phyloP scores from a whole-genome alignment of 2,329 filamentous ascomycete genomes.

The Aspergillus sp. region DNA sequence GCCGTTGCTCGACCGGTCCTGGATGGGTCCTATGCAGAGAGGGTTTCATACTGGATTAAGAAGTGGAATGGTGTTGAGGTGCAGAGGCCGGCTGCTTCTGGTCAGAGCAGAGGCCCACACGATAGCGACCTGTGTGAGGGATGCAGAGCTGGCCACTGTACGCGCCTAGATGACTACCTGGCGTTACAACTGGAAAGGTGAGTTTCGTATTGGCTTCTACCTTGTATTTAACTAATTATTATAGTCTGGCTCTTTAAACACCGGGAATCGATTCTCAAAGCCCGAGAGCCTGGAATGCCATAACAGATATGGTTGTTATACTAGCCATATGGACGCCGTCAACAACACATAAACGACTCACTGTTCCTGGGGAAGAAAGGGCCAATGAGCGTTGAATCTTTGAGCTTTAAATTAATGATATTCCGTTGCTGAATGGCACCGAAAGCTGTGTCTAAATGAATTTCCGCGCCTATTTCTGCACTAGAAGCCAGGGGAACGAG shows the following conservation, averaged over 20 bases:
- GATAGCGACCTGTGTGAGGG: constrained; percentile 21
- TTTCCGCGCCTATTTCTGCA: no score
- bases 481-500: no score
- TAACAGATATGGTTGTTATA: no score
- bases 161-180: not conserved
- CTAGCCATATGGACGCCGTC: no score
- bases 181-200: not conserved
- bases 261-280: no score
- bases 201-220: not conserved
- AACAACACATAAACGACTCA: no score
- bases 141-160: constrained; percentile 22
- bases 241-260: not conserved
- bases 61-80: constrained; percentile 30
- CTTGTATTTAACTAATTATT: not conserved
- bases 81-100: constrained; percentile 9
- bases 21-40: constrained; percentile 34
- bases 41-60: constrained; percentile 35
- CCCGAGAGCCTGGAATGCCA: no score
- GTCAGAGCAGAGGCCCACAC: constrained; percentile 17
- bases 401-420: no score
- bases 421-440: no score
- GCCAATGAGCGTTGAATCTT: no score
- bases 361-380: no score
- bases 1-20: constrained; percentile 24
- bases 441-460: no score